Percentiles rank a stretch among this genome's conserved stretches.
phyloP scores from a whole-genome alignment of 129 eudicot species.

The Helianthus tuberosus region DNA sequence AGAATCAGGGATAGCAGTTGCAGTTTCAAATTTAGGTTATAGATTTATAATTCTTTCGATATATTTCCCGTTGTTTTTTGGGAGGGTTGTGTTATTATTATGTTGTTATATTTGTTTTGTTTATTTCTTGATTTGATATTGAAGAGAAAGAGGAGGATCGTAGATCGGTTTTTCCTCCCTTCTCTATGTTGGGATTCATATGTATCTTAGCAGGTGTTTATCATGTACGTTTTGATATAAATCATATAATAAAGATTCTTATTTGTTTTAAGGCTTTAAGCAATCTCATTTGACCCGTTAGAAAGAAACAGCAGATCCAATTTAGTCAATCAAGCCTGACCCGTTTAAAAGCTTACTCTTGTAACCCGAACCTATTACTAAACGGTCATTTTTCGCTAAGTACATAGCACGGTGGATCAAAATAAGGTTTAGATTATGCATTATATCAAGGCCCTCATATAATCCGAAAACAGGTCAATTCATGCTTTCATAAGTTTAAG shows the following conservation, averaged over 20 bases:
- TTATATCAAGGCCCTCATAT: background rate
- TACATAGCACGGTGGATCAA: background rate
- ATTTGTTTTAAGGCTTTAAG: background rate
- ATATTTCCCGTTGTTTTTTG: background rate
- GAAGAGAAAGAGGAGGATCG: conserved; percentile 34
- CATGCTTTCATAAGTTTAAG: conserved; percentile 17
- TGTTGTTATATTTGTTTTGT: conserved; percentile 1
- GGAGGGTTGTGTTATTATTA: background rate
- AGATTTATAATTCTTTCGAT: conserved; percentile 30
- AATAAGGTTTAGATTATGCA: background rate
- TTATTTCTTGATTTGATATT: conserved; percentile 23
- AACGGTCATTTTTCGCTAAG: background rate
- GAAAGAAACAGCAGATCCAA: background rate
- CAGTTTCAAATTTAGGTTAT: conserved; percentile 59
- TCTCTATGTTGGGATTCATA: conserved; percentile 24
- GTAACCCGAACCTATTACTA: background rate
- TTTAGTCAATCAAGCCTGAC: background rate
- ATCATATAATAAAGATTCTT: conserved; percentile 25
- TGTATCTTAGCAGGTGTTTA: conserved; percentile 10
- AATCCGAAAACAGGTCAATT: conserved; percentile 5
- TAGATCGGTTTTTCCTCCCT: conserved; percentile 37
- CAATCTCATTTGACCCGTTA: background rate
- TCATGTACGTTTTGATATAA: conserved; percentile 10
- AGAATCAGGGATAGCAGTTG: conserved; percentile 65
- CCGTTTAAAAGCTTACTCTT: background rate